Base-by-base conservation (phyloP, 2,329 filamentous ascomycete species). In the Xylariaceae sp. region DNA sequence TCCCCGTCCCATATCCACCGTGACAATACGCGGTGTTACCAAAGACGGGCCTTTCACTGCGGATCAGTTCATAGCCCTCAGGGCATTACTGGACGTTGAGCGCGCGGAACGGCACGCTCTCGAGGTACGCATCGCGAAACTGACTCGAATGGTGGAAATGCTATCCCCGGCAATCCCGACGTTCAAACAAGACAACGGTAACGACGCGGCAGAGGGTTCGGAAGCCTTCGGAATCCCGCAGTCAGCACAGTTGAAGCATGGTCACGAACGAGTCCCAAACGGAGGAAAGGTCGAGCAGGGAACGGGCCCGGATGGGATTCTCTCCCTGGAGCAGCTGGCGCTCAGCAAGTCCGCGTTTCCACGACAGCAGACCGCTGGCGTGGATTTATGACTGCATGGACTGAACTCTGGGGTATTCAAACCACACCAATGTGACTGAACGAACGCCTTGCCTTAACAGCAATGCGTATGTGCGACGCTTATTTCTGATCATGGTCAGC, bases 251-350 rank as follows among this genome's bases (percentile, higher is more conserved):
- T 60, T 66, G 4, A 57, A 64, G 13, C 68, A 69, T 29, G 71
- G 59, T 21, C 74, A 72, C 49, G 75, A 74, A 66, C 74, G 74
- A 63, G 67, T 74, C 57, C 67, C 55, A 37, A 68, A 63, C 21
- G 72, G 72, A 22, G 71, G 71, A 18, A 70, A 72, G 47, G 61
- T 64, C 18, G 57, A 68, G 18, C 70, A 67, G 43, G 68, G 71
- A 47, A 78, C 79, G 57, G 81, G 74, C 65, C 81, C 84, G 1
- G 81, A 81, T 19, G 80, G 81, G 59, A 86, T 83, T 41, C 75
- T 89, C 63, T 88, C 81, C 26, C 73, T 87, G 10, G 81, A 81
- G 55, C 80, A 83, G 64, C 67, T 85, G 61, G 85, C 81, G 1
- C 70, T 80, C 60, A 72, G 70, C 40, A 73, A 71, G 61, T 66